Evolutionary conservation across 2,329 filamentous ascomycete species (phyloP).

Genomic region (Lachnum nothofagi): DNA sequence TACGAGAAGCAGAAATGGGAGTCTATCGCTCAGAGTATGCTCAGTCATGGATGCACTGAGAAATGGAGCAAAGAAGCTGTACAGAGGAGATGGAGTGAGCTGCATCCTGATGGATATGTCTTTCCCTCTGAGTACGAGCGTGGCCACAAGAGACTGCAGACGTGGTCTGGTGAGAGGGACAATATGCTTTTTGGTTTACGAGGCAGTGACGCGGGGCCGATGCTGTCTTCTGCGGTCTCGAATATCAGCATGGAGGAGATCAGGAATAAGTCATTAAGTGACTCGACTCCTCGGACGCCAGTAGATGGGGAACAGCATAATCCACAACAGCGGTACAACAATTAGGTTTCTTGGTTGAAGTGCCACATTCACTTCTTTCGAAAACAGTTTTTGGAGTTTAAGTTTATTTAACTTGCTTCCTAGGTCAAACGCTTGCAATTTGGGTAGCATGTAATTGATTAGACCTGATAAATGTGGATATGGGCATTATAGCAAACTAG

Average conservation of each 20-base stretch:
- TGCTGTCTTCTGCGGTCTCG: conserved; percentile 7
- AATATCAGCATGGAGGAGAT: conserved; percentile 17
- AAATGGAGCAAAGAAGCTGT: conserved; percentile 33
- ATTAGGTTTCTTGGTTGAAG: background rate
- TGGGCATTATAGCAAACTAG: background rate
- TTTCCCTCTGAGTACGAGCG: conserved; percentile 4
- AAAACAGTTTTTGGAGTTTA: background rate
- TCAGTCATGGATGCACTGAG: conserved; percentile 31
- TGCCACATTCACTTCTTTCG: background rate
- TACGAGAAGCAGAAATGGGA: conserved; percentile 32
- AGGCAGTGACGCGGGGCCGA: background rate
- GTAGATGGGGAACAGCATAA: conserved; percentile 13
- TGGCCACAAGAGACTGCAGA: conserved; percentile 1
- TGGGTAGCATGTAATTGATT: background rate
- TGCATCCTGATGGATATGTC: conserved; percentile 15
- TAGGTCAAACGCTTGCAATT: background rate
- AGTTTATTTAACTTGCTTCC: background rate
- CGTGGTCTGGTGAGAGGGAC: conserved; percentile 10
- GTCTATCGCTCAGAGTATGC: conserved; percentile 31
- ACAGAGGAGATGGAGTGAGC: conserved; percentile 33
- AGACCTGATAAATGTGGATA: background rate
- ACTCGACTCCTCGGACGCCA: conserved; percentile 13
- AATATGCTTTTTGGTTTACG: conserved; percentile 3
- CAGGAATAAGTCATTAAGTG: conserved; percentile 15
- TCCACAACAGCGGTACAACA: background rate